A percentile compares a stretch with the other conserved stretches of the same genome.
phyloP scores from a whole-genome alignment of 228 moss, liverwort and hornwort genomes.

The Sphagnum magellanicum region DNA sequence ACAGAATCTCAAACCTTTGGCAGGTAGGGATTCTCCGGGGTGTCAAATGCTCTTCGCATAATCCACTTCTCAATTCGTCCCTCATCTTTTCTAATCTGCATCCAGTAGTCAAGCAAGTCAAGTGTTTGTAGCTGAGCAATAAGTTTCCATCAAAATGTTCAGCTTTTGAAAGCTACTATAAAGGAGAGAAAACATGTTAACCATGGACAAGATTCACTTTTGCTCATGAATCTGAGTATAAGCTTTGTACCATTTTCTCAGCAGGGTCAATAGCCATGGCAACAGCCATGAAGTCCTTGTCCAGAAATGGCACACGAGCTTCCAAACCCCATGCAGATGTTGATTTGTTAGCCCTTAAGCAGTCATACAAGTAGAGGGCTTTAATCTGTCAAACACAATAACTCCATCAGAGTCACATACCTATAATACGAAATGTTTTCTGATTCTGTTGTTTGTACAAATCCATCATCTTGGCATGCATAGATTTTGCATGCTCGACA shows the following conservation, averaged over 20 bases:
- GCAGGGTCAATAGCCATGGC: constrained; percentile 89
- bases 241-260: constrained; percentile 60
- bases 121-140: no score
- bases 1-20: constrained; percentile 39
- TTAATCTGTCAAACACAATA: constrained; percentile 33
- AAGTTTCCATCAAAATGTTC: no score
- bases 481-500: no score
- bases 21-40: constrained; percentile 66
- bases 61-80: constrained; percentile 76
- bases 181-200: no score
- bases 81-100: constrained; percentile 29
- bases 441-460: no score
- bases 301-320: constrained; percentile 86
- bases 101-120: not conserved
- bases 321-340: constrained; percentile 96
- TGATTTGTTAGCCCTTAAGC: constrained; percentile 89
- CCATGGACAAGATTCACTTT: no score
- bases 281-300: constrained; percentile 70
- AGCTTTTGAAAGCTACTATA: no score
- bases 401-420: no score
- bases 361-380: constrained; percentile 84
- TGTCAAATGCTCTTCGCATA: constrained; percentile 67
- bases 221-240: no score
- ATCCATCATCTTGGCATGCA: no score
- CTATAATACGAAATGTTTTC: no score